Base-by-base conservation (phyloP, 179 eudicot genomes). In the Heliamphora ciliata region DNA sequence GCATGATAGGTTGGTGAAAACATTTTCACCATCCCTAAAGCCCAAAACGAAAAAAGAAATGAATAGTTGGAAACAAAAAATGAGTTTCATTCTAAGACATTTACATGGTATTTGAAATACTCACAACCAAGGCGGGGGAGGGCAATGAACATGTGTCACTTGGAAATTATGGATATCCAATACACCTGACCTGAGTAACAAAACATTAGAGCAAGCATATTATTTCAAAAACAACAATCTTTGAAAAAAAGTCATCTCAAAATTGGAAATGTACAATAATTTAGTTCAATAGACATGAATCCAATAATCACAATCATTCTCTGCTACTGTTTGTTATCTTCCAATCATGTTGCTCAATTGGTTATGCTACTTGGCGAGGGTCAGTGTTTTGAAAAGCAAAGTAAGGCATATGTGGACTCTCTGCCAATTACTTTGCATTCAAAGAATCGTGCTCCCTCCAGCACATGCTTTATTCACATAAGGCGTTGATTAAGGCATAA, bases 81-180 rank as follows among this genome's bases (percentile, higher is more conserved):
- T 51, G 56, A 48, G 40, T 52, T 56, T 44, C 2, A 6, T 6
- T 67, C 1, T 14, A 60, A 61, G 17, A 50, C 21, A 70, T 11
- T 79, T 56, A 4, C 48, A 11, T 51, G 77, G 58, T 17, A 78
- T 4, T 63, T 74, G 80, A 79, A 82, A 66, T 71, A 92, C 98
- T 95, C 84, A 96, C 99, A 92, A 81, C 98, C 98, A 94, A 48
- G 94, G 90, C n/a, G 99, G 99, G 60, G 98, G 99, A 88, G 99
- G 99, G 84, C 99, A 96, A 84, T 96, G 99, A 83, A 94, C 91
- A 86, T 96, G 99, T 46, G 99, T 90, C 81, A 91, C 94, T 84
- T 91, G 88, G 85, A 86, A 82, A 84, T 83, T 89, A 84, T 87
- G 89, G 63, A 89, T 74, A 80, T 94, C 93, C 76, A 96, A 86